phyloP scores from a whole-genome alignment of 768 basidiomycete genomes.

The Polyporus arcularius region DNA sequence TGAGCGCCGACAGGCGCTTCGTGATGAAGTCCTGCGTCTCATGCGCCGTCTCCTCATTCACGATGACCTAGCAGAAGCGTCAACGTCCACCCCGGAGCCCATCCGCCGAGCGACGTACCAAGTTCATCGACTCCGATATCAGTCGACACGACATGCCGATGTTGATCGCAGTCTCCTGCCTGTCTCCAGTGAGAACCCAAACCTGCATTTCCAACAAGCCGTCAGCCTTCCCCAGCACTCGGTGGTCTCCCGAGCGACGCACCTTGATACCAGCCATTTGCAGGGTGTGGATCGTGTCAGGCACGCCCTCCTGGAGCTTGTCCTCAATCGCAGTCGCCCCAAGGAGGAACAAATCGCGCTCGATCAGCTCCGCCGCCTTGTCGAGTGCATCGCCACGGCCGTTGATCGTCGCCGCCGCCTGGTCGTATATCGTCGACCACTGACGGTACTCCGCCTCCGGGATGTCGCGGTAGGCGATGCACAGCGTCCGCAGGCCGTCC shows the following conservation, averaged over 20 bases:
- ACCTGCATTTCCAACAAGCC: constrained; percentile 49
- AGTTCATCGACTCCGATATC: constrained; percentile 98
- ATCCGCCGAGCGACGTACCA: constrained; percentile 52
- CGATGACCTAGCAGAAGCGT: constrained; percentile 65
- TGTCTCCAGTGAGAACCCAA: constrained; percentile 97
- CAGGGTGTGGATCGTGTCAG: constrained; percentile 95
- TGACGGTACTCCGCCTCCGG: constrained; percentile 87
- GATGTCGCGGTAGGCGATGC: constrained; percentile 92
- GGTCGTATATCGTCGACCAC: constrained; percentile 86
- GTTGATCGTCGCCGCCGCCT: constrained; percentile 93
- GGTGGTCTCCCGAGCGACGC: neutral
- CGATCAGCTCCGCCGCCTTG: constrained; percentile 92
- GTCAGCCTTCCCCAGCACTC: neutral
- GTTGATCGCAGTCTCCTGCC: constrained; percentile 99
- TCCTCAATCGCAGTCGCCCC: constrained; percentile 99
- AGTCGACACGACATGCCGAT: constrained; percentile 97
- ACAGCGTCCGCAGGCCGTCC: constrained; percentile 95
- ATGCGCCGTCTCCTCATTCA: constrained; percentile 84
- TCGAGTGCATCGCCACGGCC: constrained; percentile 95
- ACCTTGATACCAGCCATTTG: constrained; percentile 99
- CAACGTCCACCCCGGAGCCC: neutral
- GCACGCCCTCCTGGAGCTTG: constrained; percentile 97
- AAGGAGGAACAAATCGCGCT: constrained; percentile 88
- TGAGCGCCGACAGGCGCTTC: constrained; percentile 89
- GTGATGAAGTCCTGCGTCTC: constrained; percentile 85